These are phyloP conservation scores for Suillus tomentosus DNA, from an alignment of 768 basidiomycete genomes.

Conservation along the genomic window DNA sequence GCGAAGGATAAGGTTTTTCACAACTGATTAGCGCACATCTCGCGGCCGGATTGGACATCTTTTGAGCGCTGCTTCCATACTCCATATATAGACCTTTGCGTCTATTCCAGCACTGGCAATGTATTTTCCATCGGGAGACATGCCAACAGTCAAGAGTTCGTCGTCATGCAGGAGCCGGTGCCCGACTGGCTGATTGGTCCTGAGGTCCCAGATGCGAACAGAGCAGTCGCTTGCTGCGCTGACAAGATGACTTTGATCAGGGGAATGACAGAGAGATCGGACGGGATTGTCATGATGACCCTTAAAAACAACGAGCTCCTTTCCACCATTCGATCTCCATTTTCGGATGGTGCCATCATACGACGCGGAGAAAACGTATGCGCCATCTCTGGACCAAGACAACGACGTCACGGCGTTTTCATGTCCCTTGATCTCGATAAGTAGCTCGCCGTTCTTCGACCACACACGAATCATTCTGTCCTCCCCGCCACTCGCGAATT, in stretches of 20 bases:
- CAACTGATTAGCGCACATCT: not conserved
- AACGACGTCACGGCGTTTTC: rapidly evolving
- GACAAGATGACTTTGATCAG: not conserved
- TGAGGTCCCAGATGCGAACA: not conserved
- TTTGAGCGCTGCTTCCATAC: not conserved
- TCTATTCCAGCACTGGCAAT: not conserved
- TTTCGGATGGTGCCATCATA: not conserved
- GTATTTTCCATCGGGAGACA: not conserved
- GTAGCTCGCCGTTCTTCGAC: not conserved
- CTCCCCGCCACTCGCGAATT: not conserved
- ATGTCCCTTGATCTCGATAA: not conserved
- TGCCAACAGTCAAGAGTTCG: not conserved
- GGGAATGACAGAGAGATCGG: not conserved
- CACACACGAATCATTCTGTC: not conserved
- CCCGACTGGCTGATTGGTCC: not conserved
- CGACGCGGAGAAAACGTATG: not conserved
- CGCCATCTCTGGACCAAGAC: not conserved
- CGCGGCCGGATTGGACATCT: not conserved
- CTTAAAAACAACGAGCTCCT: not conserved
- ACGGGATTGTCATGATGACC: not conserved
- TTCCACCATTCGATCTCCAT: not conserved
- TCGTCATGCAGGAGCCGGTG: not conserved
- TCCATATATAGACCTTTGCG: not conserved
- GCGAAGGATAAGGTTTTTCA: not conserved
- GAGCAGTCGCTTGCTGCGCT: not conserved